Conservation (phyloP, 345 rosid species). For the Psidium guajava region DNA sequence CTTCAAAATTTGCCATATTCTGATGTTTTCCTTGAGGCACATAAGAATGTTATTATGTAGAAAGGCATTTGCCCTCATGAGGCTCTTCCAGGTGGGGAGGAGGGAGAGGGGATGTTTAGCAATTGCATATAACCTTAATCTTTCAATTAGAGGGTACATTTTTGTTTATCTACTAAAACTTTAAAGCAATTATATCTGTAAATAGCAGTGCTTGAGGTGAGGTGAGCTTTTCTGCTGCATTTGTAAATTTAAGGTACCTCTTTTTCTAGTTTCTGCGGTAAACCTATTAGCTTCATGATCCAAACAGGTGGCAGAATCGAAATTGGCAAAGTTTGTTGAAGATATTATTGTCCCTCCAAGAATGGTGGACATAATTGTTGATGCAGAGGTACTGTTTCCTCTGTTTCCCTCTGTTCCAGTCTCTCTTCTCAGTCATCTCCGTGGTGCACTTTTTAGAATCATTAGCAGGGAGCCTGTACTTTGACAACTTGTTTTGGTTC, state of each 20-base stretch:
- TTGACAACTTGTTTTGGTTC: not conserved
- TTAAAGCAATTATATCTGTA: not conserved
- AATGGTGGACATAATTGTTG: constrained; percentile 93
- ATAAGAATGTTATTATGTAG: not conserved
- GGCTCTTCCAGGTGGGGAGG: not conserved
- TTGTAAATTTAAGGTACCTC: not conserved
- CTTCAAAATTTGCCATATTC: not conserved
- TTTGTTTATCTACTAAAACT: not conserved
- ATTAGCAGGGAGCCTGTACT: not conserved
- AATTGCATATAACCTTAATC: not conserved
- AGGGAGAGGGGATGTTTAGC: not conserved
- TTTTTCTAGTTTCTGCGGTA: not conserved
- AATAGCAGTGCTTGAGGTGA: not conserved
- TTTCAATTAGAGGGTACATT: not conserved
- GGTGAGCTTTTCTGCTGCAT: not conserved
- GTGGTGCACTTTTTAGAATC: not conserved
- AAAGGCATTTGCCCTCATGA: not conserved
- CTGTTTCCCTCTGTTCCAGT: not conserved
- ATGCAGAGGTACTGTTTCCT: constrained; percentile 76
- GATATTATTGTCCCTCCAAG: constrained; percentile 94
- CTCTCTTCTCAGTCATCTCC: not conserved
- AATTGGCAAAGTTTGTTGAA: constrained; percentile 90
- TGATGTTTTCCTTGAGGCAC: not conserved
- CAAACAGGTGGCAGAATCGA: constrained; percentile 87
- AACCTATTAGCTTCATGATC: not conserved